A percentile compares a stretch with the other conserved stretches of the same genome.
These are phyloP conservation scores for Dalbergia cochinchinensis DNA, from an alignment of 306 rosid genomes.

Conservation along the genomic window DNA sequence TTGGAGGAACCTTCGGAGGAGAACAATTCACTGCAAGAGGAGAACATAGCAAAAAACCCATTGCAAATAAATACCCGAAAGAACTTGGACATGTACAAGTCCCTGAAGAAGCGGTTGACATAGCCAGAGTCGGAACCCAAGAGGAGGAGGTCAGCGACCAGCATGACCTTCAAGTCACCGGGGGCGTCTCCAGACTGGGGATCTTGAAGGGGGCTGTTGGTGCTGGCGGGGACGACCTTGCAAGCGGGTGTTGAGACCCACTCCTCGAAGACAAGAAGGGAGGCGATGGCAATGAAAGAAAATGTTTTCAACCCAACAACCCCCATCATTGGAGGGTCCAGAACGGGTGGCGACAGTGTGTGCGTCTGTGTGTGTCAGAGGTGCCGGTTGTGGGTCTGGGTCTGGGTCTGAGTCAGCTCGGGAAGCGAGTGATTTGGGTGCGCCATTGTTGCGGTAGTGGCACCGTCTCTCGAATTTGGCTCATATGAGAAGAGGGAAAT, in stretches of 20 bases:
- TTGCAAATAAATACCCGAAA: too few relatives aligned
- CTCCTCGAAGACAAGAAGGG: conserved; percentile 57
- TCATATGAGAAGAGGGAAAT: too few relatives aligned
- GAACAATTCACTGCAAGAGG: not conserved
- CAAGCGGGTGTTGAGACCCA: conserved; percentile 70
- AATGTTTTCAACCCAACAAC: conserved; percentile 47
- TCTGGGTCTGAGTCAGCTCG: too few relatives aligned
- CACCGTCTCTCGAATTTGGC: not conserved
- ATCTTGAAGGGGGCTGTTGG: not conserved
- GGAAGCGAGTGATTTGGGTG: not conserved
- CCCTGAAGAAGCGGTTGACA: conserved; percentile 51
- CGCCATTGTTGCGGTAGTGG: not conserved
- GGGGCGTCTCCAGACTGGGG: conserved; percentile 34
- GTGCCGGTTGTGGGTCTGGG: not conserved
- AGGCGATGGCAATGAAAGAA: conserved; percentile 45
- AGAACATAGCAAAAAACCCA: too few relatives aligned
- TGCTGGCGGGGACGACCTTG: conserved; percentile 40
- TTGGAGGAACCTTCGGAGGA: not conserved
- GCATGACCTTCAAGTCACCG: conserved; percentile 66
- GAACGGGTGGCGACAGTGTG: not conserved
- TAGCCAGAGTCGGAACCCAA: conserved; percentile 58
- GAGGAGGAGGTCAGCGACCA: conserved; percentile 72
- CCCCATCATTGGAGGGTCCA: conserved; percentile 37
- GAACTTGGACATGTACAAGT: conserved; percentile 69
- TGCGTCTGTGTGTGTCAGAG: not conserved